Conservation (phyloP, 1,284 basidiomycete species). For the Tilletia indica region DNA sequence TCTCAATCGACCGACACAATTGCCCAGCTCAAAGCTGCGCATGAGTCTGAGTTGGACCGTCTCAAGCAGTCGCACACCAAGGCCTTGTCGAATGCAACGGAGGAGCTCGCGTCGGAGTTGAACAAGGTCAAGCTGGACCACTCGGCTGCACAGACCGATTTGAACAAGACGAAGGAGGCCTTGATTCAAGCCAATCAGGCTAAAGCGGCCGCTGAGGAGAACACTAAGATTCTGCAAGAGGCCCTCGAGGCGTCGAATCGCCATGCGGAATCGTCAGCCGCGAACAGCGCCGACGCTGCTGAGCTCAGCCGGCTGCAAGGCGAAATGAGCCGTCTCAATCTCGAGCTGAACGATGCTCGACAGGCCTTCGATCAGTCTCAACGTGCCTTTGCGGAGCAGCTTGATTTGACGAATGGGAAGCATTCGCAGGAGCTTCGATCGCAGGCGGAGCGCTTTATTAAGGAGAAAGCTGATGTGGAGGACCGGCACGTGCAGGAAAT, state of each 20-base stretch:
- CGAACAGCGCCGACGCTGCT: conserved; percentile 22
- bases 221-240: conserved; percentile 27
- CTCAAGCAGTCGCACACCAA: conserved; percentile 27
- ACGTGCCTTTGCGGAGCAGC: conserved; percentile 35
- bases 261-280: conserved; percentile 25
- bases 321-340: conserved; percentile 28
- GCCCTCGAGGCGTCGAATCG: conserved; percentile 31
- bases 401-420: conserved; percentile 29
- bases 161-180: conserved; percentile 33
- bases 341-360: conserved; percentile 31
- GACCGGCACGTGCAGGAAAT: conserved; percentile 28
- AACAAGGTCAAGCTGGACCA: conserved; percentile 34
- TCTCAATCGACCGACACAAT: conserved; percentile 32
- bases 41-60: conserved; percentile 33
- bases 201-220: conserved; percentile 21
- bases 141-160: conserved; percentile 31
- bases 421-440: conserved; percentile 30
- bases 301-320: conserved; percentile 28
- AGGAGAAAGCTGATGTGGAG: conserved; percentile 28
- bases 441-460: conserved; percentile 33
- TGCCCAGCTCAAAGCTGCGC: conserved; percentile 33
- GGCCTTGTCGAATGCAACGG: conserved; percentile 26
- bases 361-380: conserved; percentile 34
- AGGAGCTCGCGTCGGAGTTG: conserved; percentile 26
- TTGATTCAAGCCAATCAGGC: conserved; percentile 22